Base-by-base conservation (phyloP, 2,329 filamentous ascomycete genomes). In the Monosporascus sp. region DNA sequence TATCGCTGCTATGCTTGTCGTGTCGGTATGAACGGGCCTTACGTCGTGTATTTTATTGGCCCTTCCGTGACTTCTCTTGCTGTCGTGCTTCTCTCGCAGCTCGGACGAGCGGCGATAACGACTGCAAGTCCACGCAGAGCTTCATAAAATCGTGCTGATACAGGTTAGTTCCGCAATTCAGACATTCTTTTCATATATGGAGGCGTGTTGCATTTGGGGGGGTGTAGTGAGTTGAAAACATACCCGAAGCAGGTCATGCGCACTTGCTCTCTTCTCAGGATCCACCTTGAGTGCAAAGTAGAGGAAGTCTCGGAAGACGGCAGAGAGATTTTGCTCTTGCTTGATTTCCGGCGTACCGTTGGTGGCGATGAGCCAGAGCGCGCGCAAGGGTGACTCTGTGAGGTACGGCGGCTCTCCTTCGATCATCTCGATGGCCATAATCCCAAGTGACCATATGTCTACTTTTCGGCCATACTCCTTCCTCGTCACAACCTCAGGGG, bases 371-470 rank as follows among this genome's bases (percentile, higher is more conserved):
- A 99, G 75, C 80, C 94, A 99, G 38, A 99, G 79, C 1, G 94
- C 94, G 55, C 93, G 85, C 24, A 99, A 79, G 5, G 94, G 94
- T 38, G 90, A 95, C 70, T 99, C 94, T 39, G 92, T 97, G 54
- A 99, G 79, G 68, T 97, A 99, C 24, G 94, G 94, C 14, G 94
- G 94, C 70, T 97, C 94, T 68, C 93, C 94, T 74, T 97, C 94
- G 60, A 99, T 96, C 94, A 99, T 99, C 72, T 99, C 94, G 65
- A 99, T 97, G 7, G 94, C 91, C 94, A 99, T 97, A 74, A 99
- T 99, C 54, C 94, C 94, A 45, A 99, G 77, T 54, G 90, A 96
- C 94, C 94, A 99, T 62, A 99, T 97, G 67, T 99, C 94, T 51
- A 99, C 93, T 72, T 97, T 99, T 58, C 93, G 88, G 60, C 94